These are phyloP conservation scores for Camellia granthamiana DNA, from an alignment of 148 eudicot species.

Conservation along the genomic window DNA sequence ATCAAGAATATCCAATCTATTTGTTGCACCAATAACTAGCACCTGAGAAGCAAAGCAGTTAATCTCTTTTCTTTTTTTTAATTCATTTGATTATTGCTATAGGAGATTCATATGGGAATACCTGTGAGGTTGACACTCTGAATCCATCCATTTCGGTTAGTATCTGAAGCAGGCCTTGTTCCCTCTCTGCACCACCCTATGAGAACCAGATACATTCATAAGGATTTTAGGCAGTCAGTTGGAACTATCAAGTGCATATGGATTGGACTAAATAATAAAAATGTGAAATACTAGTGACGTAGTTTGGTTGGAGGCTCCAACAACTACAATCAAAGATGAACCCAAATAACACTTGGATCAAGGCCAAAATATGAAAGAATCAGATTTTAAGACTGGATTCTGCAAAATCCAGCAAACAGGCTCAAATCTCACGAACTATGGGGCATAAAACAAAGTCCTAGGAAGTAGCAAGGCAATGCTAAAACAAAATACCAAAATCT, in stretches of 20 bases:
- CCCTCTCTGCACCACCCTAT: conserved; percentile 97
- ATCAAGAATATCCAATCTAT: conserved; percentile 89
- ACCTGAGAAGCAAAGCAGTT: conserved; percentile 37
- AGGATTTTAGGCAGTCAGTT: background rate
- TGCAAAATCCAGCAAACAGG: no score
- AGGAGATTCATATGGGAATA: conserved; percentile 13
- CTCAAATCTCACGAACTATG: no score
- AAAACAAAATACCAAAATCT: no score
- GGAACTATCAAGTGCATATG: background rate
- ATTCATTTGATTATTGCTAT: background rate
- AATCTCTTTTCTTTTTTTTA: background rate
- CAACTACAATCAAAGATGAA: no score
- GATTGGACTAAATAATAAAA: background rate
- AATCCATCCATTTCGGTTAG: conserved; percentile 97
- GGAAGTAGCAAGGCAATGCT: no score
- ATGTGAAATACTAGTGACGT: background rate
- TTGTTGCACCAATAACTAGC: conserved; percentile 88
- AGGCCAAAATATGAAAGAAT: no score
- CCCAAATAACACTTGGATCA: no score
- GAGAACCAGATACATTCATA: conserved; percentile 6
- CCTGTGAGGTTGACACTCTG: conserved; percentile 73
- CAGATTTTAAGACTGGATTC: no score
- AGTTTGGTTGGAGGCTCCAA: background rate
- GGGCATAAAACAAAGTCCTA: no score
- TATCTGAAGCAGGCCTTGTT: conserved; percentile 94